These are phyloP conservation scores for Pleurotus eryngii DNA, from an alignment of 768 basidiomycete species.

Conservation along the genomic window DNA sequence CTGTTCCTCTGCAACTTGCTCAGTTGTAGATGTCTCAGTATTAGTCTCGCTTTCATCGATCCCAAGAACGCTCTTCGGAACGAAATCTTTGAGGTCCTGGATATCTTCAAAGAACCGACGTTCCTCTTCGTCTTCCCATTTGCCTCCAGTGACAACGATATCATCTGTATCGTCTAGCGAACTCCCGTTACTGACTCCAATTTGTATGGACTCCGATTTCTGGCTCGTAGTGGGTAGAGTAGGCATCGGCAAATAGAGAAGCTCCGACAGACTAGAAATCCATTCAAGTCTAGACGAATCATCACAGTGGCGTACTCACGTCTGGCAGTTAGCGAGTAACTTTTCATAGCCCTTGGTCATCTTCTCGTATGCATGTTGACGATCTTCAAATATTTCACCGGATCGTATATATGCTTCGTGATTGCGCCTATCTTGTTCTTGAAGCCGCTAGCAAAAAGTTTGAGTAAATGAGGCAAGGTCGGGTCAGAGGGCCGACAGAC, in stretches of 20 bases:
- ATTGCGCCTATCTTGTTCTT: constrained; percentile 95
- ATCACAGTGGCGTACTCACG: constrained; percentile 41
- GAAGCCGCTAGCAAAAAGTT: constrained; percentile 61
- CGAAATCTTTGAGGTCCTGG: constrained; percentile 87
- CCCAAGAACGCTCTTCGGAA: constrained; percentile 84
- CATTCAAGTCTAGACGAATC: background rate
- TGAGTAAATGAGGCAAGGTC: background rate
- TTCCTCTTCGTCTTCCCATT: constrained; percentile 99
- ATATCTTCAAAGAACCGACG: constrained; percentile 90
- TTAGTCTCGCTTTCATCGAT: constrained; percentile 47
- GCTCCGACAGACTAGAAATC: constrained; percentile 68
- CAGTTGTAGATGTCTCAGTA: constrained; percentile 11
- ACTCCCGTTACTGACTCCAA: constrained; percentile 47
- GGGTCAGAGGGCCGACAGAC: constrained; percentile 36
- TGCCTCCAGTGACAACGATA: constrained; percentile 56
- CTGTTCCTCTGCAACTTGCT: constrained; percentile 29
- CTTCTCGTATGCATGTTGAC: constrained; percentile 98
- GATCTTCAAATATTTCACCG: constrained; percentile 98
- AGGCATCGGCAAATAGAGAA: constrained; percentile 83
- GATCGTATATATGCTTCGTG: constrained; percentile 99
- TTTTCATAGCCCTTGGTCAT: constrained; percentile 98
- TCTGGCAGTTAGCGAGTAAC: constrained; percentile 82
- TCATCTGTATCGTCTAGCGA: constrained; percentile 58
- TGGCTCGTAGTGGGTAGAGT: constrained; percentile 78
- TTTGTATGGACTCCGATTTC: constrained; percentile 78